Evolutionary conservation across 2,329 filamentous ascomycete species (phyloP), one percentile per base, ranked within the genome.

Genomic region (Didymella glomerata): DNA sequence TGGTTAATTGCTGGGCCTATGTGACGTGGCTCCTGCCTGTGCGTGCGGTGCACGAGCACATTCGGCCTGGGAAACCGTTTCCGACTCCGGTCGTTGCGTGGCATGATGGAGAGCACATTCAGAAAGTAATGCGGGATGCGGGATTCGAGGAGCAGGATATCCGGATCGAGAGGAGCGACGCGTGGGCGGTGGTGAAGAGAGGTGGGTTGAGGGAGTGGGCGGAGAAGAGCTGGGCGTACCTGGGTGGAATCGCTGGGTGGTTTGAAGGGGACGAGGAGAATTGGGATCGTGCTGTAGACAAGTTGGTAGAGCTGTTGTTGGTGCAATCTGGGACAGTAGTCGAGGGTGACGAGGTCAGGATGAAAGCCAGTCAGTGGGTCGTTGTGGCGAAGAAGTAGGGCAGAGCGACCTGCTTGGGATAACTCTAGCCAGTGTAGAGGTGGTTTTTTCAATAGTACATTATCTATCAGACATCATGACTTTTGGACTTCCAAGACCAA

Each of bases 1-100:
- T 79, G 1, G 72, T 79, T 3, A 80, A 79, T 24, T 74, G 71
- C 64, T 77, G 72, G 73, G 52, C 69, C n/a, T 27, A 51, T 18
- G 54, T 73, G 2, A 64, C 65, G 0, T 76, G 70, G 70, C 57
- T 74, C 10, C 6, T 63, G 1, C 70, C 71, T 20, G 60, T 73
- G 11, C 61, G 56, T 13, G 42, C 49, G 6, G 66, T 67, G 34
- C 67, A 71, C 34, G 55, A 68, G 32, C 36, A 49, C 2, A 60
- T 68, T 16, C 66, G 71, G 4, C 60, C 58, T 6, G 67, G 63
- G 1, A 63, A 59, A 13, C 54, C 69, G 2, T 70, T 61, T 22
- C 64, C 65, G 0, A 52, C 59, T 9, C 69, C 70, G 1, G 54
- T 65, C 2, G 57, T 71, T 20, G 63, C 56, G 22, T 75, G 73